phyloP scores from a whole-genome alignment of 495 filamentous ascomycete species.

The Hyphodiscus hymeniophilus region DNA sequence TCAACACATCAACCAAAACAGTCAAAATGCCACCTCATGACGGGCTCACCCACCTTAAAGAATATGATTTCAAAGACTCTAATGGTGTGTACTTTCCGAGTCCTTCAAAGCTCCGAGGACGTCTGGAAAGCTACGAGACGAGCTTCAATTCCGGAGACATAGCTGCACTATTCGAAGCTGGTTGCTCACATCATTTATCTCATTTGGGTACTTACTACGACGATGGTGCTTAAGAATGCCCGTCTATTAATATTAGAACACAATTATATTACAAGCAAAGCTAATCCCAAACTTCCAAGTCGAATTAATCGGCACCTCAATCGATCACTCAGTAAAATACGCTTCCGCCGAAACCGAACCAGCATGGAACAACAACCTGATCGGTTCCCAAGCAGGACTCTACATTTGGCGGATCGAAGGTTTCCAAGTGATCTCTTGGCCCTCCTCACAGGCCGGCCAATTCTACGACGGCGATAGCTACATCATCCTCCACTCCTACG shows the following conservation, averaged over 20 bases:
- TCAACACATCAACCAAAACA: not conserved
- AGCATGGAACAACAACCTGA: conserved; percentile 47
- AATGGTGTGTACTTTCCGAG: too few relatives aligned
- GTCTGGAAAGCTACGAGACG: too few relatives aligned
- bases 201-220: too few relatives aligned
- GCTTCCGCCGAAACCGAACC: conserved; percentile 51
- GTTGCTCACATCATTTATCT: too few relatives aligned
- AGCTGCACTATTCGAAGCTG: too few relatives aligned
- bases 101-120: too few relatives aligned
- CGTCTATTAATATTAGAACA: too few relatives aligned
- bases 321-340: conserved; percentile 58
- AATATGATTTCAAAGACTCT: conserved; percentile 53
- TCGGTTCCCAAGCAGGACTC: conserved; percentile 41
- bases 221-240: too few relatives aligned
- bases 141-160: too few relatives aligned
- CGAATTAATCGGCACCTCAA: conserved; percentile 46
- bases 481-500: conserved; percentile 49
- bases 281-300: too few relatives aligned
- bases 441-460: conserved; percentile 39
- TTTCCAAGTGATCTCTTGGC: conserved; percentile 52
- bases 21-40: conserved; percentile 44
- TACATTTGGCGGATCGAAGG: conserved; percentile 54
- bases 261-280: too few relatives aligned
- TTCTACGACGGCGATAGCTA: conserved; percentile 60
- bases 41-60: conserved; percentile 42